Evolutionary conservation across 768 basidiomycete species (phyloP), one percentile per base, ranked within the genome.

Genomic region (Hygrophorus pudorinus): DNA sequence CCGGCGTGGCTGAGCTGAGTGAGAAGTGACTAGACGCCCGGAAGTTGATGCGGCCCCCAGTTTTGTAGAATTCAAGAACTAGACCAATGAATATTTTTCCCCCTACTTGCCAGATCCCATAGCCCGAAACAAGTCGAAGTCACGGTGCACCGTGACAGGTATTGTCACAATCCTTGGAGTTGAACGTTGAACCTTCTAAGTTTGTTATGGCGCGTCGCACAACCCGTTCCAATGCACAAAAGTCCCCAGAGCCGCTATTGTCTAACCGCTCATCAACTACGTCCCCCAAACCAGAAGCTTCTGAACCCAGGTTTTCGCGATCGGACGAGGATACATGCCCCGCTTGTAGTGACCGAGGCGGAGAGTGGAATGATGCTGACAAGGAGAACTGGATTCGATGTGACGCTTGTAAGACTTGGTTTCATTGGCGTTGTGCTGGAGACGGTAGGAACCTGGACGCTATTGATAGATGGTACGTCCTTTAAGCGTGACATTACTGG

Each of bases 1-100:
- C 93, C 42, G 93, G 93, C 59, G 92, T 97, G 54, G 85, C 84
- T 10, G 91, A 83, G 56, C 66, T 97, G 56, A 91, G 87, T 50
- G 81, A 86, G 65, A 93, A 90, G 66, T 73, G 62, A 67, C 45
- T 49, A 52, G 41, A 8, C 13, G 10, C 2, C 21, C 3, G 3
- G 20, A 39, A 29, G 39, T 33, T 7, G 37, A 14, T 17, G 16
- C 16, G 37, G 8, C 7, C 7, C 7, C 3, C 4, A 24, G 24
- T 7, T 24, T 24, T 24, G 24, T n/a, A n/a, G n/a, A n/a, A n/a
- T n/a, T n/a, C n/a, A 24, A 24, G 24, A 24, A 24, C 4, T 24
- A 3, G 24, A 24, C 4, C 24, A 24, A 7, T 24, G 24, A 3
- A 24, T 24, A 24, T 24, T 24, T 24, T 7, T 24, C 24, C 24